Conservation (phyloP, 176 grass and related monocot species). For the Musa schizocarpa region DNA sequence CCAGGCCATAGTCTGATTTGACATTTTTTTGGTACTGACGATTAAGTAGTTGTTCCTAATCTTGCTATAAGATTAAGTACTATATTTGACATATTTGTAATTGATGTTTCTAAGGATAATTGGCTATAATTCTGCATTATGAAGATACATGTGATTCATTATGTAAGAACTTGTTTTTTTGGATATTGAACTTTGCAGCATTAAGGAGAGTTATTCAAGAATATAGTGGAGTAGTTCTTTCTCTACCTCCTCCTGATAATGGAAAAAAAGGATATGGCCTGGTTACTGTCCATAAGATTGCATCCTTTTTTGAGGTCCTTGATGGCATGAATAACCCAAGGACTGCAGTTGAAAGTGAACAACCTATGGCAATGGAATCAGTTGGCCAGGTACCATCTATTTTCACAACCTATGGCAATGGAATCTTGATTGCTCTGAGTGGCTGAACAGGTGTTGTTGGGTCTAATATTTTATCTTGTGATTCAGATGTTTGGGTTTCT, state of each 20-base stretch:
- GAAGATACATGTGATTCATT: not conserved
- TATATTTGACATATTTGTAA: not conserved
- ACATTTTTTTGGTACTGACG: not conserved
- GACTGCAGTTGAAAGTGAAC: conserved; percentile 51
- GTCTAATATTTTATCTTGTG: conserved; percentile 25
- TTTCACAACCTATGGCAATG: conserved; percentile 51
- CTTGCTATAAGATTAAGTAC: not conserved
- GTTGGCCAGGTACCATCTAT: conserved; percentile 52
- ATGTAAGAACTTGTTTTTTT: conserved; percentile 4
- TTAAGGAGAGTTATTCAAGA: conserved; percentile 77
- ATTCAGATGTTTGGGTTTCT: conserved; percentile 94
- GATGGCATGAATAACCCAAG: conserved; percentile 40
- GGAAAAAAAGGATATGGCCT: conserved; percentile 57
- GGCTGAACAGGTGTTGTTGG: not conserved
- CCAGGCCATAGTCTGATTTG: not conserved
- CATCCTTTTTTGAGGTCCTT: conserved; percentile 57
- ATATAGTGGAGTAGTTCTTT: conserved; percentile 42
- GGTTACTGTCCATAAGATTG: conserved; percentile 51
- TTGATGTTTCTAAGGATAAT: not conserved
- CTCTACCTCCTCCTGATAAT: conserved; percentile 53
- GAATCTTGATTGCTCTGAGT: conserved; percentile 22
- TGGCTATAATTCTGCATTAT: not conserved
- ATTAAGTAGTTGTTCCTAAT: not conserved
- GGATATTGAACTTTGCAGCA: conserved; percentile 43
- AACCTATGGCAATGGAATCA: conserved; percentile 80